Evolutionary conservation across 371 early-diverging fungal species (phyloP).

Genomic region (Mucor sp.): DNA sequence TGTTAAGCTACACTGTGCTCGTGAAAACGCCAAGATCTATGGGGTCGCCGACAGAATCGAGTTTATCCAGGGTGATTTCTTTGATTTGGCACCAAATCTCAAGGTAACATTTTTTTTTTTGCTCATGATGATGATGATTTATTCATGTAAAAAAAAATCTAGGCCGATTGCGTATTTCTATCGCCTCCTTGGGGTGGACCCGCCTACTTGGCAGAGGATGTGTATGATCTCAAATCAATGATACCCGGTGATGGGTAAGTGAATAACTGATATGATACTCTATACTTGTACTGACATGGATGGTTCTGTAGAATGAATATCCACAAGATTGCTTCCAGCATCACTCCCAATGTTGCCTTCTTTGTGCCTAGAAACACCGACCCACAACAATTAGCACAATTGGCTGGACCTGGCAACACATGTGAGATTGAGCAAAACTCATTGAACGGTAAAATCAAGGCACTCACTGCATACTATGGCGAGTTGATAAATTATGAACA

Average conservation of each 20-base stretch:
- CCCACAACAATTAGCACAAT: conserved; percentile 46
- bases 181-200: conserved; percentile 97
- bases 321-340: conserved; percentile 59
- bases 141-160: not conserved
- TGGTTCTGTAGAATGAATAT: conserved; percentile 51
- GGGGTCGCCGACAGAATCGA: conserved; percentile 91
- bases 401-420: conserved; percentile 53
- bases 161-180: conserved; percentile 90
- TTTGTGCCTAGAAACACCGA: conserved; percentile 87
- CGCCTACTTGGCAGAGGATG: conserved; percentile 32
- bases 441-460: conserved; percentile 62
- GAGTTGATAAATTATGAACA: conserved; percentile 44
- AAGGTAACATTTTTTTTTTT: too few species aligned
- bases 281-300: not conserved
- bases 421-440: conserved; percentile 79
- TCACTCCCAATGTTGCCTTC: conserved; percentile 79
- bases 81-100: conserved; percentile 65
- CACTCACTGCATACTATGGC: conserved; percentile 75
- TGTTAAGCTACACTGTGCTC: conserved; percentile 76
- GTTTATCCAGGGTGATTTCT: conserved; percentile 86
- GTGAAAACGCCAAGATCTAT: conserved; percentile 87
- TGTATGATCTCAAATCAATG: conserved; percentile 74
- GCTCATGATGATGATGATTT: not conserved
- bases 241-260: conserved; percentile 78
- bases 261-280: not conserved